phyloP scores from a whole-genome alignment of 2,329 filamentous ascomycete species.

The Uncinocarpus reesii region DNA sequence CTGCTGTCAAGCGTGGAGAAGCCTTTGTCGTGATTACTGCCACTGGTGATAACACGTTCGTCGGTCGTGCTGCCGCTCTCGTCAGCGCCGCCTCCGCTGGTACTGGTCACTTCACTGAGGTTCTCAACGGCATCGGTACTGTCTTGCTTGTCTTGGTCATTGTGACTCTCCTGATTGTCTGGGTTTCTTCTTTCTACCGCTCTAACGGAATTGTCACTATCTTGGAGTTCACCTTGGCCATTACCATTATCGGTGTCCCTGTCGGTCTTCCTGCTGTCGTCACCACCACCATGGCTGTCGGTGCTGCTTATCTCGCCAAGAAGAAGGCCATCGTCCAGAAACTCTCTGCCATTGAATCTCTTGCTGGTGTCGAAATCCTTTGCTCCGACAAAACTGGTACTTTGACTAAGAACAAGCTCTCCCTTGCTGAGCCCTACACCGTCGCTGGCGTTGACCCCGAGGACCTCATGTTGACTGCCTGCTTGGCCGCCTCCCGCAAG shows the following conservation, averaged over 20 bases:
- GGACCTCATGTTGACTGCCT: conserved; percentile 86
- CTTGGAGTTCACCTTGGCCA: conserved; percentile 73
- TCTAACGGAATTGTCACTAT: conserved; percentile 71
- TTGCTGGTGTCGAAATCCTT: conserved; percentile 85
- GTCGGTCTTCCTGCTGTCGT: conserved; percentile 89
- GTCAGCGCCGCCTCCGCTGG: conserved; percentile 66
- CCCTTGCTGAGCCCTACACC: conserved; percentile 72
- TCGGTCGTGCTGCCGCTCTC: conserved; percentile 76
- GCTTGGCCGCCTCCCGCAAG: conserved; percentile 80
- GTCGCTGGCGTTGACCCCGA: conserved; percentile 72
- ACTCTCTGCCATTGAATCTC: conserved; percentile 80
- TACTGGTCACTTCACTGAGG: conserved; percentile 80
- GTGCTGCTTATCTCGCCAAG: conserved; percentile 81
- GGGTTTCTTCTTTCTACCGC: conserved; percentile 79
- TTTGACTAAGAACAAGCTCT: conserved; percentile 88
- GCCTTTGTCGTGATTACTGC: conserved; percentile 71
- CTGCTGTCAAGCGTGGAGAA: conserved; percentile 81
- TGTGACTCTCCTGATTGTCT: conserved; percentile 69
- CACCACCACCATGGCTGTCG: conserved; percentile 90
- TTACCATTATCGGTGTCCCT: conserved; percentile 84
- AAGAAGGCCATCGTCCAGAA: conserved; percentile 91
- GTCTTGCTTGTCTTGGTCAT: conserved; percentile 71
- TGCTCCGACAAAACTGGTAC: conserved; percentile 94
- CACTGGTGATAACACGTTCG: conserved; percentile 82
- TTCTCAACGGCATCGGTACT: conserved; percentile 76